Base-by-base conservation (phyloP, 2,329 filamentous ascomycete genomes). In the Rhynchosporium agropyri region DNA sequence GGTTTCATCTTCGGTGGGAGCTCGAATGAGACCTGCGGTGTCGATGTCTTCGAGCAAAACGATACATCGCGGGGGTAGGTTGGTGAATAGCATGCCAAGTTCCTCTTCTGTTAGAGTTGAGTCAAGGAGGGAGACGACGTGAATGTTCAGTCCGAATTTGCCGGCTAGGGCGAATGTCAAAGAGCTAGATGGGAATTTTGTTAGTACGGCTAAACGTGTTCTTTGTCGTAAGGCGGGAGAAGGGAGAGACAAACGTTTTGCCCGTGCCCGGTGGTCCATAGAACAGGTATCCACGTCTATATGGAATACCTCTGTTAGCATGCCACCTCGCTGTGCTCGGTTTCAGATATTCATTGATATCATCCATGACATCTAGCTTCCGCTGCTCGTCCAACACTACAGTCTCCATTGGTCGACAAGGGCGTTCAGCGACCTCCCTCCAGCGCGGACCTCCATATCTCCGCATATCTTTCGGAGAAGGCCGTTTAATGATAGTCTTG, bases 311-410 rank as follows among this genome's bases (percentile, higher is more conserved):
- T 1, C 89, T 81, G 54, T 86, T 86, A 0, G 89, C 85, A 71
- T 94, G 94, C 89, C 89, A 94, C 9, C 81, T 80, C 1, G 86
- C 84, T 0, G 86, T 90, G 0, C 81, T 78, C 0, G 90, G 89
- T 60, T 91, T 85, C 0, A 95, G 79, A 67, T 91, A 94, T 69
- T 92, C 89, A 68, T 90, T 90, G 70, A 94, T 88, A 69, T 95
- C 91, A 31, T 79, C 78, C 9, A 93, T 76, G 3, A 94, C 80
- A 38, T 81, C 79, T 1, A 81, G 77, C 75, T 93, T 94, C 71
- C 90, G 83, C 51, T 80, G 74, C 8, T 81, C 78, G 66, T 91
- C 89, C 4, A 95, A 80, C 2, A 92, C 87, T 0, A 96, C 90
- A 0, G 90, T 94, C 56, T 82, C 81, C 79, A 94, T 89, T 0